Conservation (phyloP, 306 rosid genomes). For the Corylus americana region DNA sequence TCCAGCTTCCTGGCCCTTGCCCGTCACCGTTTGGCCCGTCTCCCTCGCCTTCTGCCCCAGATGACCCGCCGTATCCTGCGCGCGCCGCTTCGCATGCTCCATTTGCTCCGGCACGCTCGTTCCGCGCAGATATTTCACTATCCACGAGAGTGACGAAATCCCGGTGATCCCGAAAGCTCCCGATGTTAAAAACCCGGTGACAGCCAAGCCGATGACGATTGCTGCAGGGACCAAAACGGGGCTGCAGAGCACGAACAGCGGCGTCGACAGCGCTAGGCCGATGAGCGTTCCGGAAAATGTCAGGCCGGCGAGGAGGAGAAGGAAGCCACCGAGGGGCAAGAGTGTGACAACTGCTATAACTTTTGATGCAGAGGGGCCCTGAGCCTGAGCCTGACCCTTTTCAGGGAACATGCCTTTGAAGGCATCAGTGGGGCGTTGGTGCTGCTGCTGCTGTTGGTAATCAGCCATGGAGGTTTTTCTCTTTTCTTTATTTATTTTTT, state of each 20-base stretch:
- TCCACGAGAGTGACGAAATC: slow-evolving; percentile 60
- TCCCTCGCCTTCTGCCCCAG: slow-evolving; percentile 26
- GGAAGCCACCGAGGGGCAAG: slow-evolving; percentile 47
- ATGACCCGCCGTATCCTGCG: slow-evolving; percentile 30
- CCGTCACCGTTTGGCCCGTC: slow-evolving; percentile 14
- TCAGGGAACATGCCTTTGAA: slow-evolving; percentile 16
- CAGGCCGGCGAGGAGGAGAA: slow-evolving; percentile 49
- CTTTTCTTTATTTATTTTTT: neutral
- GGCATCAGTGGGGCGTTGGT: slow-evolving; percentile 12
- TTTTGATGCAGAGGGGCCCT: slow-evolving; percentile 34
- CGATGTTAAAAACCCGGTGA: slow-evolving; percentile 55
- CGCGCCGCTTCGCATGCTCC: slow-evolving; percentile 23
- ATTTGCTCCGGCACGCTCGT: slow-evolving; percentile 30
- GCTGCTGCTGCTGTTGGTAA: slow-evolving; percentile 11
- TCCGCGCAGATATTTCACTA: slow-evolving; percentile 35
- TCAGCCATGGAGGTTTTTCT: slow-evolving; percentile 41
- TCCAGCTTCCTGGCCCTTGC: slow-evolving; percentile 16
- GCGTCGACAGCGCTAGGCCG: slow-evolving; percentile 47
- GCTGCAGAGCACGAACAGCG: slow-evolving; percentile 55
- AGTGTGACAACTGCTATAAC: slow-evolving; percentile 39
- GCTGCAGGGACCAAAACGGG: slow-evolving; percentile 59
- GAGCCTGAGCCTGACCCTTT: neutral
- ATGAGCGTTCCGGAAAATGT: slow-evolving; percentile 41
- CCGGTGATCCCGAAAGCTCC: slow-evolving; percentile 60
- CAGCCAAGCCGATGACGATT: slow-evolving; percentile 28